These are phyloP conservation scores for Acacia acuminata DNA, from an alignment of 306 rosid species.

Conservation along the genomic window DNA sequence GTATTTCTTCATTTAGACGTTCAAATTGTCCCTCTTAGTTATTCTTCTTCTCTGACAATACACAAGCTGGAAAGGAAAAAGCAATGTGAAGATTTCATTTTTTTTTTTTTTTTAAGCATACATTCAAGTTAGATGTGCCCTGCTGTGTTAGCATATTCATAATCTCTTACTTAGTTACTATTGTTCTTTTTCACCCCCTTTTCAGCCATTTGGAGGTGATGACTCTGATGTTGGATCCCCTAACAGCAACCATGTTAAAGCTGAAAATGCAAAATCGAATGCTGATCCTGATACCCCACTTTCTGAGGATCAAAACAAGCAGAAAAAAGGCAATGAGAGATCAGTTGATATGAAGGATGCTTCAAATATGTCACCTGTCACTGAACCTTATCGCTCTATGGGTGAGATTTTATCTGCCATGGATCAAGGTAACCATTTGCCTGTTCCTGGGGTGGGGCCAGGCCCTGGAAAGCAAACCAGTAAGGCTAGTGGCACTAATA, in stretches of 20 bases:
- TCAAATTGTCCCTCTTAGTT: background rate
- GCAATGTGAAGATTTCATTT: background rate
- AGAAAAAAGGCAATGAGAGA: constrained; percentile 54
- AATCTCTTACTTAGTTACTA: background rate
- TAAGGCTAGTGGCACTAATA: constrained; percentile 60
- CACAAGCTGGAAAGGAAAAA: background rate
- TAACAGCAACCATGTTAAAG: constrained; percentile 59
- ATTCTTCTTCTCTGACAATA: background rate
- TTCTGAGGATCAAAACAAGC: constrained; percentile 62
- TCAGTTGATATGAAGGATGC: constrained; percentile 54
- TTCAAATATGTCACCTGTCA: constrained; percentile 59
- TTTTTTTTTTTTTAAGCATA: background rate
- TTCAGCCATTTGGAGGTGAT: constrained; percentile 79
- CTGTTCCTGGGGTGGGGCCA: constrained; percentile 52
- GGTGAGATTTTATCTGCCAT: constrained; percentile 87
- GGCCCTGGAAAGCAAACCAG: constrained; percentile 61
- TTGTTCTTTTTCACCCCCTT: background rate
- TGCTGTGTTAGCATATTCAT: background rate
- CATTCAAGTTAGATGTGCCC: background rate
- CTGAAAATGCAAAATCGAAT: constrained; percentile 52
- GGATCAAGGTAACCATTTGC: constrained; percentile 68
- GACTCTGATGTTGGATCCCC: constrained; percentile 88
- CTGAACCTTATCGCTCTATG: constrained; percentile 82
- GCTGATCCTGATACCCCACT: constrained; percentile 48
- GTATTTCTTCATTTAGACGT: background rate